Evolutionary conservation across 1,284 basidiomycete genomes (phyloP), one percentile per base, ranked within the genome.

Genomic region (Sutorius eximius): DNA sequence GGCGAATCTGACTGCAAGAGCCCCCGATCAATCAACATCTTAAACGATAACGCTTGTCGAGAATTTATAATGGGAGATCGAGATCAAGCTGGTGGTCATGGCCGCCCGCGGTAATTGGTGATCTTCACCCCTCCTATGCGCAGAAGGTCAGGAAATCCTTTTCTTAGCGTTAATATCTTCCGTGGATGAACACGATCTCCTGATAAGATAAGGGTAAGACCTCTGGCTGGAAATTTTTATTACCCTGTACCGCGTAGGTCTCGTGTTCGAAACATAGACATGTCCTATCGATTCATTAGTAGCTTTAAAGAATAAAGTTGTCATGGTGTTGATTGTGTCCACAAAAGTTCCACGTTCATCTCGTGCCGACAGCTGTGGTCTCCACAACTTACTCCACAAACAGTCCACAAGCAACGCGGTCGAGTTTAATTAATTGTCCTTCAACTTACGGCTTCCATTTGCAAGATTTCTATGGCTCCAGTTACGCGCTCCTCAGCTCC

Each of bases 401-500:
- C 24, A 11, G 3, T 3, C n/a, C n/a, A 30, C 12, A 20, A 38
- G 13, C 29, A 22, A 22, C 44, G 15, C 44, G 18, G 10, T 18
- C 15, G 24, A 12, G 42, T 43, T 9, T 10, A 15, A 22, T 44
- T 46, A 22, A 45, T 47, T 45, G 22, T 24, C 12, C 13, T 29
- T 18, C 47, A 29, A 48, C 24, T 27, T 27, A n/a, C 24, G 2
- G 29, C 30, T 24, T 54, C 36, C 52, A 45, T 18, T 44, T 44
- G 37, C 30, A 20, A 29, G 24, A 38, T 22, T 5, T 30, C 10
- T 33, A 71, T 72, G 71, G 10, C 67, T 1, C 68, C 68, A 47
- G 5, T 13, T 9, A 71, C 68, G 29, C 68, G 71, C 30, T 71
- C 68, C 16, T 64, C 68, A 3, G 56, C 68, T 13, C 62, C 66